Conservation (phyloP, 2,329 filamentous ascomycete species). For the Hypoxylon sp. region DNA sequence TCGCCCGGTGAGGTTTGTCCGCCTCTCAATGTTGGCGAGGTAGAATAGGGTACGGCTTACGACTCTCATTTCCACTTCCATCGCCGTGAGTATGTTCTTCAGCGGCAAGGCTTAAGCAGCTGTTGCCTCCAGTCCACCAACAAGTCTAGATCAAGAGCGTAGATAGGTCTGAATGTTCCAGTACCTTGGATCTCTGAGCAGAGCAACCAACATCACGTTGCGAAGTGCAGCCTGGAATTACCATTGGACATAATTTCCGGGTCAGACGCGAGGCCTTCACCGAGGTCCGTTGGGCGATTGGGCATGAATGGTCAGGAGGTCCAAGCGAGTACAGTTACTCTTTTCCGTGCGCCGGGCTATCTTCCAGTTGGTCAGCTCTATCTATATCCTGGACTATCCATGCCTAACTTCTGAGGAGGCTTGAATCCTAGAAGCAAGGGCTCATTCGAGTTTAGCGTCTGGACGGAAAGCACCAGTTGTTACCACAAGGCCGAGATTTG, state of each 20-base stretch:
- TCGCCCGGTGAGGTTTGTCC: slow-evolving; percentile 36
- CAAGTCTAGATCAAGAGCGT: slow-evolving; percentile 16
- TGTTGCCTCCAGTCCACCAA: slow-evolving; percentile 38
- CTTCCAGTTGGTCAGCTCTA: slow-evolving; percentile 63
- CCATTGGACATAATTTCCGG: slow-evolving; percentile 59
- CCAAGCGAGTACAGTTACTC: slow-evolving; percentile 57
- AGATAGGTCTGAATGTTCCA: slow-evolving; percentile 43
- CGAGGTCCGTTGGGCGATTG: slow-evolving; percentile 56
- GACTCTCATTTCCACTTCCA: slow-evolving; percentile 48
- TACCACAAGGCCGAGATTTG: slow-evolving; percentile 49
- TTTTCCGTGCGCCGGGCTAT: slow-evolving; percentile 57
- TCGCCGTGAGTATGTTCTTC: slow-evolving; percentile 43
- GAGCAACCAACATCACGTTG: slow-evolving; percentile 54
- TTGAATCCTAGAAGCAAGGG: slow-evolving; percentile 47
- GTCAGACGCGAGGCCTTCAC: slow-evolving; percentile 50
- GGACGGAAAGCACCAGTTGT: slow-evolving; percentile 36
- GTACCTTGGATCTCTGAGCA: slow-evolving; percentile 34
- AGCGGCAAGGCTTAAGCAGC: slow-evolving; percentile 37
- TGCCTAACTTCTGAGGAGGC: slow-evolving; percentile 51
- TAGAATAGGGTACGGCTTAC: slow-evolving; percentile 30
- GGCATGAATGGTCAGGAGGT: slow-evolving; percentile 59
- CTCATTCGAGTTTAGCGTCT: slow-evolving; percentile 51
- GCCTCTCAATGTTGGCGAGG: slow-evolving; percentile 30
- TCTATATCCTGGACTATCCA: slow-evolving; percentile 53
- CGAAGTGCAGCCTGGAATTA: slow-evolving; percentile 44